Evolutionary conservation across 192 early-diverging fungal genomes (phyloP).

Genomic region (Backusella parvicylindrica): DNA sequence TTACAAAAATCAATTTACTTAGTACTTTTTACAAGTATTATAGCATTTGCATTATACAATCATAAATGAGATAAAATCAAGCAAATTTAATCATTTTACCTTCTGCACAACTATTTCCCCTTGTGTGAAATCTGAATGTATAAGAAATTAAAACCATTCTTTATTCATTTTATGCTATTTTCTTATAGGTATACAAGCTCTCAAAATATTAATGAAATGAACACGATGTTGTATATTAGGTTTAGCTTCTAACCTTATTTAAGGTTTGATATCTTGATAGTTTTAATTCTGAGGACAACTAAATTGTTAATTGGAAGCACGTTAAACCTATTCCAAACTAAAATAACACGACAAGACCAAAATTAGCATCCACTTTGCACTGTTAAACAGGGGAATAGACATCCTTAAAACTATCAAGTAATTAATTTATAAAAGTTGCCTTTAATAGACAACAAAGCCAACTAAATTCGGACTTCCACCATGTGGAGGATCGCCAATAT

Average conservation of each 20-base stretch:
- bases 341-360: neutral
- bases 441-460: neutral
- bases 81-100: neutral
- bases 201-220: neutral
- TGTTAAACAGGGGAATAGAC: neutral
- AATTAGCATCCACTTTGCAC: neutral
- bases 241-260: neutral
- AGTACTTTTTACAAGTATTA: neutral
- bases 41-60: neutral
- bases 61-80: neutral
- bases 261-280: neutral
- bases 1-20: neutral
- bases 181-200: no score
- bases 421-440: neutral
- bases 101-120: neutral
- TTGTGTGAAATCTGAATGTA: neutral
- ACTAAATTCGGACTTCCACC: neutral
- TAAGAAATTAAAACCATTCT: neutral
- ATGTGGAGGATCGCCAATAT: constrained; percentile 1
- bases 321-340: neutral
- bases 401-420: neutral
- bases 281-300: neutral
- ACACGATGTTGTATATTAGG: neutral
- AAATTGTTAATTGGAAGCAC: neutral
- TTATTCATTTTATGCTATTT: neutral